phyloP scores from a whole-genome alignment of 2,329 filamentous ascomycete genomes.

The Fusarium tuaranense region DNA sequence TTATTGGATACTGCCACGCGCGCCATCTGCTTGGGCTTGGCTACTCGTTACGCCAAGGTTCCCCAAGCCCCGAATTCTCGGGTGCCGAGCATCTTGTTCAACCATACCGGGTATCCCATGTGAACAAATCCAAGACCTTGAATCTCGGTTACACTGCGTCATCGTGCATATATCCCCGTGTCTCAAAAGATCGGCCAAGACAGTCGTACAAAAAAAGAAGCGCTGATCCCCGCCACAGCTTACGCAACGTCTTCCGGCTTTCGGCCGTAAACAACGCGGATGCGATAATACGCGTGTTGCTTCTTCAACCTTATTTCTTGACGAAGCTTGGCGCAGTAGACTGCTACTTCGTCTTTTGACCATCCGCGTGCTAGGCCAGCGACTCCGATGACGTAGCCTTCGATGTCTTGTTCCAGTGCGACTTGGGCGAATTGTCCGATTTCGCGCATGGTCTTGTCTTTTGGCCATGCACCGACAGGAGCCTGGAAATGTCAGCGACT shows the following conservation, averaged over 20 bases:
- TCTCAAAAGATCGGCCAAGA: background rate
- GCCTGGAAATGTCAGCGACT: background rate
- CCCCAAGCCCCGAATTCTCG: background rate
- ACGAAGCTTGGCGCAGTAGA: slow-evolving; percentile 48
- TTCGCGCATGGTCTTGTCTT: slow-evolving; percentile 12
- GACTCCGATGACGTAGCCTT: slow-evolving; percentile 47
- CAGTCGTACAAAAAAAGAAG: background rate
- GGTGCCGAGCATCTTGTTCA: background rate
- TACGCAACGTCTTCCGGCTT: slow-evolving; percentile 6
- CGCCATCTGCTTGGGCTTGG: background rate
- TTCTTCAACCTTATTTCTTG: slow-evolving; percentile 41
- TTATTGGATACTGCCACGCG: background rate
- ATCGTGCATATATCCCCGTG: background rate
- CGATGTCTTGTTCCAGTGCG: slow-evolving; percentile 49
- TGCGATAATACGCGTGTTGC: slow-evolving; percentile 40
- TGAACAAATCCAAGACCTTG: background rate
- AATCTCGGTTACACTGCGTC: background rate
- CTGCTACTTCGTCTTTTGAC: slow-evolving; percentile 46
- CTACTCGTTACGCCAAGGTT: background rate
- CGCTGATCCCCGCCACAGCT: background rate
- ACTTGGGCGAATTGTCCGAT: slow-evolving; percentile 41
- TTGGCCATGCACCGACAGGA: slow-evolving; percentile 19
- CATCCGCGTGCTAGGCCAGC: slow-evolving; percentile 48
- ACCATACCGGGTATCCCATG: background rate
- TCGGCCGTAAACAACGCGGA: slow-evolving; percentile 37